Conservation (phyloP, 306 rosid species). For the Rubus idaeus region DNA sequence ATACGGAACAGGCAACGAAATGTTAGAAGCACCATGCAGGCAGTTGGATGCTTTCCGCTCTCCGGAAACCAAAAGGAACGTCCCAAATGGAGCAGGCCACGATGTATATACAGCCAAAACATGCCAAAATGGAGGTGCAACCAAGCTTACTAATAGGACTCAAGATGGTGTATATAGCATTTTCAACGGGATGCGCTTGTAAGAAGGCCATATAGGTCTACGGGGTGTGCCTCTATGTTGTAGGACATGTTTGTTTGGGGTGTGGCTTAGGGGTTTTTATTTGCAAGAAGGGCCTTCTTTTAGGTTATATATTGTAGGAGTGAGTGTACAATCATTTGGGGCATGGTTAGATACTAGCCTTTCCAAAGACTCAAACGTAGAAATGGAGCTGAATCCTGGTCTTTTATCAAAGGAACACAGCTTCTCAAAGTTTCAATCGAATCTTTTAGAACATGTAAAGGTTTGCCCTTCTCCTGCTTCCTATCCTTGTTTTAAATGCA, state of each 20-base stretch:
- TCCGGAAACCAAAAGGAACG: conserved; percentile 29
- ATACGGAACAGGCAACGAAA: conserved; percentile 41
- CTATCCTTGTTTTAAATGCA: conserved; percentile 1
- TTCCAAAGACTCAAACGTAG: conserved; percentile 34
- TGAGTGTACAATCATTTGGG: conserved; percentile 52
- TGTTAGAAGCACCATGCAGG: conserved; percentile 26
- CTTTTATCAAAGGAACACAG: conserved; percentile 55
- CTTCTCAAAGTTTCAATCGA: conserved; percentile 19
- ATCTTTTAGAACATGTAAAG: not conserved
- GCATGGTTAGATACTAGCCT: conserved; percentile 37
- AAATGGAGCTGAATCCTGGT: conserved; percentile 43
- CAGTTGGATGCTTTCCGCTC: conserved; percentile 41
- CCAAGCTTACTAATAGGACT: conserved; percentile 33
- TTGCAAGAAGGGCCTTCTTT: conserved; percentile 18
- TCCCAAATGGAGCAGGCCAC: conserved; percentile 38
- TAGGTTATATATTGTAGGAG: conserved; percentile 23
- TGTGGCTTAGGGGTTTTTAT: conserved; percentile 9
- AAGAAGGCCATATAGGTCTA: conserved; percentile 16
- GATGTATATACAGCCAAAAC: conserved; percentile 34
- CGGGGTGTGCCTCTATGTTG: not conserved
- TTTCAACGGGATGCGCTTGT: conserved; percentile 58
- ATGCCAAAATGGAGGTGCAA: conserved; percentile 38
- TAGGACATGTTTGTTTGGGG: not conserved
- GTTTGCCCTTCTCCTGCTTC: not conserved
- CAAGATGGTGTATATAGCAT: conserved; percentile 44